Base-by-base conservation (phyloP, 2,329 filamentous ascomycete species). In the Aspergillus novofumigatus region DNA sequence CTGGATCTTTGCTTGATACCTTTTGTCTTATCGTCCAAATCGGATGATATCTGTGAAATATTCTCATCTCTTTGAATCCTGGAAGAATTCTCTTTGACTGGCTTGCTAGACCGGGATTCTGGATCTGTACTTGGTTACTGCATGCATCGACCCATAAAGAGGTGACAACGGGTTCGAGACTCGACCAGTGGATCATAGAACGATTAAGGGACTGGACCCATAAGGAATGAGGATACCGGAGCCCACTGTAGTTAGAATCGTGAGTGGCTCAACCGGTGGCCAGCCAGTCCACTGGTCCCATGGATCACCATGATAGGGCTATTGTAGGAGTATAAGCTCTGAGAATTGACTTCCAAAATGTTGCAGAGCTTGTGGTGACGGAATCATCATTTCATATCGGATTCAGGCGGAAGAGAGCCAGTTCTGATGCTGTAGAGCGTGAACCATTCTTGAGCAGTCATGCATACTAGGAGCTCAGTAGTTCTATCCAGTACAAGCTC, bases 351-450 rank as follows among this genome's bases (percentile, higher is more conserved):
- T 47, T 47, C 11, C 7, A 45, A 23, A 21, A 17, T 71, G 58
- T 52, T 52, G 51, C 41, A 53, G 41, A n/a, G 17, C 7, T 23
- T 20, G n/a, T 35, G 51, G 57, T 64, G 61, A 64, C 61, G 61
- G 59, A 57, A 63, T 63, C 47, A 54, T 42, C 28, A 48, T 58
- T 60, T 62, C 62, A 63, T 61, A 44, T 49, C 62, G 62, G 62
- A 63, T 54, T 25, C 48, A 17, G 51, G 28, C 62, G 62, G 62
- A 62, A 57, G 32, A 35, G 47, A 49, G 41, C 53, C 23, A 45
- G 51, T 23, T 41, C 44, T 32, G 32, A 17, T 38, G 32, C 5
- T 38, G 14, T 38, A 7, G 32, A 38, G 32, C 29, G 14, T 11
- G 3, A 58, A 48, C 38, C 26, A 50, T 14, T n/a, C 20, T 49